Percentiles rank a stretch among this genome's conserved stretches.
phyloP scores from a whole-genome alignment of 2,329 filamentous ascomycete genomes.

The Chaetomiaceae sp. region DNA sequence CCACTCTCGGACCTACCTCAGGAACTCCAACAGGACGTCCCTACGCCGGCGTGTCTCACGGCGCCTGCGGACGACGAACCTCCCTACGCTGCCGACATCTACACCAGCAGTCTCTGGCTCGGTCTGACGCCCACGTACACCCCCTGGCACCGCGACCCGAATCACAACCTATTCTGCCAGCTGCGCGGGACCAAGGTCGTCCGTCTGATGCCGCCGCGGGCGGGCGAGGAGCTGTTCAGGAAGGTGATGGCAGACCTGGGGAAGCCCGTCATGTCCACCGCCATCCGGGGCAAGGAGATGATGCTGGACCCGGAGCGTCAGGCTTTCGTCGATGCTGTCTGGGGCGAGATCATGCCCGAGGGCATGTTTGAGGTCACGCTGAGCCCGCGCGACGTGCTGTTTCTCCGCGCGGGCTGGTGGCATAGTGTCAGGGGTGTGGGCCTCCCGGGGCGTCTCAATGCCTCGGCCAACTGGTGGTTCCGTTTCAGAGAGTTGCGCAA shows the following conservation, averaged over 20 bases:
- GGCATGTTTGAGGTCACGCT: constrained; percentile 49
- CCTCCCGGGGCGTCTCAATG: constrained; percentile 31
- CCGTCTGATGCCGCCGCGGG: constrained; percentile 59
- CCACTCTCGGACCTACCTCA: constrained; percentile 62
- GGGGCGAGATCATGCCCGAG: constrained; percentile 39
- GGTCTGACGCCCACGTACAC: constrained; percentile 83
- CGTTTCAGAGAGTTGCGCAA: constrained; percentile 36
- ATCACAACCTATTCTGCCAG: constrained; percentile 88
- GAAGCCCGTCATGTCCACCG: constrained; percentile 33
- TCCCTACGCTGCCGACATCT: constrained; percentile 75
- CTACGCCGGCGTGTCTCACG: constrained; percentile 57
- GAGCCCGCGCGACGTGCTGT: constrained; percentile 61
- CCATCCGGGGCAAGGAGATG: constrained; percentile 77
- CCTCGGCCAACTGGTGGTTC: constrained; percentile 72
- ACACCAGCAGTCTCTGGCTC: constrained; percentile 81
- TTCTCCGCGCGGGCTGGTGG: constrained; percentile 82
- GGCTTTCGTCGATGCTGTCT: constrained; percentile 62
- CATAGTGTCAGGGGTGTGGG: constrained; percentile 68
- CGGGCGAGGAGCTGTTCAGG: constrained; percentile 60
- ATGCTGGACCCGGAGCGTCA: constrained; percentile 72
- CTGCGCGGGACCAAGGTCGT: constrained; percentile 66
- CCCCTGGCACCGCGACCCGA: constrained; percentile 85
- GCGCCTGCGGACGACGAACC: constrained; percentile 21
- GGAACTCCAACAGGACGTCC: constrained; percentile 57
- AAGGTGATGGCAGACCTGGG: constrained; percentile 39